Conservation (phyloP, 257 asterid species). For the Petunia axillaris region DNA sequence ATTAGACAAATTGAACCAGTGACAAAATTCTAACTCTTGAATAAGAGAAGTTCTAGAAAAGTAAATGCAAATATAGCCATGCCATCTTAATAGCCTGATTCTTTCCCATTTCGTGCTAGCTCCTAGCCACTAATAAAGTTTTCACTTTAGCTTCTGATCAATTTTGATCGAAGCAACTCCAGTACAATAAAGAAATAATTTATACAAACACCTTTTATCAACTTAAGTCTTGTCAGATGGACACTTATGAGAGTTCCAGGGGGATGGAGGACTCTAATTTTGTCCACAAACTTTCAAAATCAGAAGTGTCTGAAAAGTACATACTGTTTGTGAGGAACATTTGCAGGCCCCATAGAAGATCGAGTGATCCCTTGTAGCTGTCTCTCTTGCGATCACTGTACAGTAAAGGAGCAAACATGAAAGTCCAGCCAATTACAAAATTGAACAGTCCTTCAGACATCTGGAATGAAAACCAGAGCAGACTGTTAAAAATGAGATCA, state of each 20-base stretch:
- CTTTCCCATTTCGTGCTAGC: neutral
- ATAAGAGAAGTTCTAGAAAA: neutral
- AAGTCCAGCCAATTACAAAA: conserved; percentile 94
- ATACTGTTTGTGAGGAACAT: conserved; percentile 95
- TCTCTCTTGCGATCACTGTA: conserved; percentile 77
- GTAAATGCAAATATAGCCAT: neutral
- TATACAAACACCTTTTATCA: neutral
- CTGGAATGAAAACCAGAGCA: conserved; percentile 40
- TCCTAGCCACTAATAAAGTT: neutral
- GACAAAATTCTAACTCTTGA: neutral
- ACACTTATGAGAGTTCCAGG: neutral
- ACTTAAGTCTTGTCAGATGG: neutral
- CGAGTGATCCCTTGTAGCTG: conserved; percentile 76
- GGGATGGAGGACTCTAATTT: neutral
- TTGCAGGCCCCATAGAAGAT: conserved; percentile 82
- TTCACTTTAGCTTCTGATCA: neutral
- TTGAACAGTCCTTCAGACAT: conserved; percentile 96
- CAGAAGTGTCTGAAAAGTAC: conserved; percentile 34
- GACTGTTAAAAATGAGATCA: conserved; percentile 28
- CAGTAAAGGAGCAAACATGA: conserved; percentile 87
- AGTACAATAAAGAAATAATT: conserved; percentile 2
- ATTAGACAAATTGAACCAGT: no score
- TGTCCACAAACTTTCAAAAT: neutral
- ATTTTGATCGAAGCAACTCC: neutral
- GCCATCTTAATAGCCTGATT: neutral